Evolutionary conservation across 805 yeast genomes (phyloP).

Genomic region (Zygosaccharomyces bailii): DNA sequence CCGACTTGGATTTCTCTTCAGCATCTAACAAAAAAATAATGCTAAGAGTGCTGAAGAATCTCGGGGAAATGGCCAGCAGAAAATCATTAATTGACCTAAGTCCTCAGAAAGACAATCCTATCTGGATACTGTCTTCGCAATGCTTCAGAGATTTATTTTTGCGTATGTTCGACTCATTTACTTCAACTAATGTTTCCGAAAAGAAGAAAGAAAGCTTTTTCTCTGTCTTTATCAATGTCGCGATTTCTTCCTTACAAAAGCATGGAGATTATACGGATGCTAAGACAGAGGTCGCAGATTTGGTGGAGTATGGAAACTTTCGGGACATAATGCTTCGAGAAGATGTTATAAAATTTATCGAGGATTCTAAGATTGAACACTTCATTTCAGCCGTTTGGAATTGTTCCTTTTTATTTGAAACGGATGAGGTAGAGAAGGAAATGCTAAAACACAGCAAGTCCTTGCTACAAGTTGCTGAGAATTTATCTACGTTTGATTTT

Average conservation of each 20-base stretch:
- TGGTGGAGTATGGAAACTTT: slow-evolving; percentile 42
- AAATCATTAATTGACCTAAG: slow-evolving; percentile 37
- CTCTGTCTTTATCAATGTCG: slow-evolving; percentile 33
- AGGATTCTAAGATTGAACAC: slow-evolving; percentile 38
- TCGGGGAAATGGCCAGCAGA: slow-evolving; percentile 50
- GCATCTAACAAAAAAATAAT: slow-evolving; percentile 46
- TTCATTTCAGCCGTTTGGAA: slow-evolving; percentile 52
- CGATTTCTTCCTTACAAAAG: slow-evolving; percentile 29
- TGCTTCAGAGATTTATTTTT: slow-evolving; percentile 39
- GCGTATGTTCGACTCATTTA: slow-evolving; percentile 18
- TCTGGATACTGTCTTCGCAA: slow-evolving; percentile 54
- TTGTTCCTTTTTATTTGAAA: slow-evolving; percentile 56
- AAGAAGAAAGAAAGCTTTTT: slow-evolving; percentile 15
- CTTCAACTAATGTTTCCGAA: slow-evolving; percentile 6
- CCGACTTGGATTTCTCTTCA: slow-evolving; percentile 29
- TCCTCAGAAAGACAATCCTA: slow-evolving; percentile 25
- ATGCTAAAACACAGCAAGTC: slow-evolving; percentile 30
- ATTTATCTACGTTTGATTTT: slow-evolving; percentile 42
- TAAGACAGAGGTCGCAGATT: slow-evolving; percentile 45
- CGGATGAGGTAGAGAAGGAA: slow-evolving; percentile 50
- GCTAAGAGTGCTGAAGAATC: slow-evolving; percentile 44
- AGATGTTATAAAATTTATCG: slow-evolving; percentile 33
- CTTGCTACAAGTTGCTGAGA: slow-evolving; percentile 39
- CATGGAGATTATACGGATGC: slow-evolving; percentile 28
- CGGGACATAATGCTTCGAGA: slow-evolving; percentile 42